Percentiles rank a stretch among this genome's conserved stretches.
phyloP scores from a whole-genome alignment of 2,329 filamentous ascomycete genomes.

The Paracorniculantispora psalliotae region DNA sequence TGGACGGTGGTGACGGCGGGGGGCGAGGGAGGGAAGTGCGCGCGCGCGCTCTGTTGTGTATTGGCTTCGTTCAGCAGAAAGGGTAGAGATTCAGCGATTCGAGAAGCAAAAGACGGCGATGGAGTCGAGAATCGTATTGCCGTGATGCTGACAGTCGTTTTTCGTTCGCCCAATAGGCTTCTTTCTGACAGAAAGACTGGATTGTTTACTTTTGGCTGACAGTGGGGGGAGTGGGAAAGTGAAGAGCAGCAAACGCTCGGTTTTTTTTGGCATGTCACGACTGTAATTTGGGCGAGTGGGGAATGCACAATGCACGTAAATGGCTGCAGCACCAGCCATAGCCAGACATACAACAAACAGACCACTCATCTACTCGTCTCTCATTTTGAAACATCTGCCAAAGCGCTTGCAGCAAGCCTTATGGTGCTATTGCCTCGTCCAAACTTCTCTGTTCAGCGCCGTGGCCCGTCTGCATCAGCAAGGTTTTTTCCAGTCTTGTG shows the following conservation, averaged over 20 bases:
- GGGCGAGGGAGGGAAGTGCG: background rate
- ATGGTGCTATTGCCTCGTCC: background rate
- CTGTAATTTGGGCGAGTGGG: slow-evolving; percentile 5
- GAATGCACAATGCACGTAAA: background rate
- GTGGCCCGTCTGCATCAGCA: no score
- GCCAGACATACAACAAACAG: no score
- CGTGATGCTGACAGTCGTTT: no score
- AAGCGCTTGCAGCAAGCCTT: background rate
- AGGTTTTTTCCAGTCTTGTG: background rate
- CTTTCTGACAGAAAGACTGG: background rate
- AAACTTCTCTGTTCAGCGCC: background rate
- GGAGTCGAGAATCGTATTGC: no score
- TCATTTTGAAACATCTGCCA: background rate
- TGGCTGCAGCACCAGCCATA: no score
- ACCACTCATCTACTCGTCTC: no score
- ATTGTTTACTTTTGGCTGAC: background rate
- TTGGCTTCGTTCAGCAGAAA: background rate
- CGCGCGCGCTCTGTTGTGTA: background rate
- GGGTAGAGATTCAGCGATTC: background rate
- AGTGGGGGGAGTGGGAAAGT: background rate
- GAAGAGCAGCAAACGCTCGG: background rate
- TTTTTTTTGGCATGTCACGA: background rate
- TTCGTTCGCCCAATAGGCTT: background rate
- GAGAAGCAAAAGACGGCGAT: no score
- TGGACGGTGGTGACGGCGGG: background rate